Conservation (phyloP, 768 basidiomycete genomes). For the Suillus cothurnatus region DNA sequence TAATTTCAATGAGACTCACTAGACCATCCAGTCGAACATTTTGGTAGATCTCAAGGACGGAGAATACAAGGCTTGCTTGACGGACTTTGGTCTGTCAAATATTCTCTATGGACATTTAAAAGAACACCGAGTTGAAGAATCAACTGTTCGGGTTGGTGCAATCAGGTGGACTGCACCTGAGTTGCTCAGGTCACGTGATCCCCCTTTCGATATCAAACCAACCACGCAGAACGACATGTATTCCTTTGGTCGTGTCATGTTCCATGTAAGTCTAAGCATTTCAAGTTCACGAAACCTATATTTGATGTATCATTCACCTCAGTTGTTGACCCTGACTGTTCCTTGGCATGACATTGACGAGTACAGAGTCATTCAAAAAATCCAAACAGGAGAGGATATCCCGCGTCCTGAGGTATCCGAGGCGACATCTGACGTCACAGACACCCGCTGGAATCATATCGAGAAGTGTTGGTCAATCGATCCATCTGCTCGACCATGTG, state of each 20-base stretch:
- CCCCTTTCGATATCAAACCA: conserved; percentile 7
- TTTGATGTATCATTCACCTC: neutral
- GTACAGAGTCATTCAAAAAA: neutral
- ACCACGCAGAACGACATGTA: conserved; percentile 41
- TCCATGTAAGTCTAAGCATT: neutral
- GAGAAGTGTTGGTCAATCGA: neutral
- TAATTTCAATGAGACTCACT: too few species aligned
- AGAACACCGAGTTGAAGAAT: conserved; percentile 25
- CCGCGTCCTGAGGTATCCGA: neutral
- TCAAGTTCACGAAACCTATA: too few species aligned
- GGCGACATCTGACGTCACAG: neutral
- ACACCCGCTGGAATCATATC: neutral
- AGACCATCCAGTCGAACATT: conserved; percentile 16
- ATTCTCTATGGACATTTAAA: conserved; percentile 35
- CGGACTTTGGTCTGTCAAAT: conserved; percentile 48
- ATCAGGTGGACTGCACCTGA: conserved; percentile 46
- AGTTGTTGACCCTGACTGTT: neutral
- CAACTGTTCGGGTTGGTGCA: conserved; percentile 37
- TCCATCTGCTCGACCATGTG: neutral
- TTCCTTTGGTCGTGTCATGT: conserved; percentile 33
- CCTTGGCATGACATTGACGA: neutral
- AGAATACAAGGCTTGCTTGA: conserved; percentile 36
- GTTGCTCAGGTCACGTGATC: conserved; percentile 30
- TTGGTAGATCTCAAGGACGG: conserved; percentile 3
- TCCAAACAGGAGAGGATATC: neutral